Base-by-base conservation (phyloP, 805 yeast genomes). In the Saccharomycopsis sp. region DNA sequence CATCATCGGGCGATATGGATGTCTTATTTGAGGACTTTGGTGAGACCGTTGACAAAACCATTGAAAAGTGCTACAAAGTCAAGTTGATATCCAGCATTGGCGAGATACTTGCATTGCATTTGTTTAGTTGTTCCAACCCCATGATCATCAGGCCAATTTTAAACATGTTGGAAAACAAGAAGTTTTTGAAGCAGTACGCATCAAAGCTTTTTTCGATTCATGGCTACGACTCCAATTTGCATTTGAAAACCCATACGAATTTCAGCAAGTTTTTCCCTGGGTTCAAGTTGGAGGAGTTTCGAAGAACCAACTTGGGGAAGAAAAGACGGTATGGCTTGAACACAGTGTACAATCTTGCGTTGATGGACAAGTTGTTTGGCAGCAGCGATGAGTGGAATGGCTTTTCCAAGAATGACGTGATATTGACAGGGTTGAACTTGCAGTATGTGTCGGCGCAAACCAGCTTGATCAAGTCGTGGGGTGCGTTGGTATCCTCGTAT, bases 401-500 rank as follows among this genome's bases (percentile, higher is more conserved):
- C 1, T 67, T 68, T 1, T 58, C 72, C 26, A 65, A 77, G 43
- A 61, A 64, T 3, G 71, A 69, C 30, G 67, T 85, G 4, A 57
- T 71, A 2, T 64, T 68, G 1, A 75, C 81, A 1, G 77, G 87
- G 45, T 57, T 77, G 33, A 78, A 79, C 51, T 53, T 76, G 36
- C 85, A 85, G 47, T 69, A 67, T 50, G 68, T 75, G 5, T 68
- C 76, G 30, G 69, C 88, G 1, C 94, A 86, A 52, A 64, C 78
- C 12, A 64, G 73, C 3, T 71, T 82, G 16, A 80, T 85, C 3
- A 80, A 79, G 51, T 71, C 94, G 0, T 76, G 84, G 71, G 87
- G 89, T 37, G 86, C 92, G 1, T 62, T 87, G 25, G 48, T 85
- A 17, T 77, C 89, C 0, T 73, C 89, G 0, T 78, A 63, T 51